Percentiles rank a stretch among this genome's conserved stretches.
phyloP scores from a whole-genome alignment of 768 basidiomycete species.

The Auricularia sp. region DNA sequence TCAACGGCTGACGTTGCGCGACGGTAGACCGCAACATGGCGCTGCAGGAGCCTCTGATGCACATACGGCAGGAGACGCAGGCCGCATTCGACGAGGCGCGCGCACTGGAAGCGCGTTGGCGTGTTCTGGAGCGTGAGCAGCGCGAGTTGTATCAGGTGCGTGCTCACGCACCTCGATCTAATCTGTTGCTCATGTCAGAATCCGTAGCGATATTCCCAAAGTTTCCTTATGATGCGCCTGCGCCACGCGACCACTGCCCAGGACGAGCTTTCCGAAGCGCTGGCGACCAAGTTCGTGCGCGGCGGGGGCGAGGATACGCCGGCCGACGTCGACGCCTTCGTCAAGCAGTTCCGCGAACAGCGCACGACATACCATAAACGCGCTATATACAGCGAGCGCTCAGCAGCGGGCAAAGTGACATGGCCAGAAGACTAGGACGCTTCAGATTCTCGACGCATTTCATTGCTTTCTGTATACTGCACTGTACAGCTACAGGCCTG shows the following conservation, averaged over 20 bases:
- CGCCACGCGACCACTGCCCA: slow-evolving; percentile 83
- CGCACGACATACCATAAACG: slow-evolving; percentile 91
- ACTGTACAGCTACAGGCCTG: neutral
- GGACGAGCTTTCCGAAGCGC: slow-evolving; percentile 78
- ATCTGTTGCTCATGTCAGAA: neutral
- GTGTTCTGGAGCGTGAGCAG: slow-evolving; percentile 81
- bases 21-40: slow-evolving; percentile 60
- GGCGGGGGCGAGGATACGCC: slow-evolving; percentile 10
- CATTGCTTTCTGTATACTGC: neutral
- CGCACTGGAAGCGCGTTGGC: slow-evolving; percentile 71
- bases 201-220: slow-evolving; percentile 66
- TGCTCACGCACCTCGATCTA: slow-evolving; percentile 5
- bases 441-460: too few relatives aligned
- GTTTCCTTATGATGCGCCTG: slow-evolving; percentile 81
- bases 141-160: slow-evolving; percentile 77
- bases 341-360: slow-evolving; percentile 77
- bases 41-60: slow-evolving; percentile 66
- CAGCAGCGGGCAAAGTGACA: slow-evolving; percentile 73
- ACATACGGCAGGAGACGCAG: slow-evolving; percentile 71
- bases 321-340: slow-evolving; percentile 71
- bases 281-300: slow-evolving; percentile 72
- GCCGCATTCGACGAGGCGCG: slow-evolving; percentile 85
- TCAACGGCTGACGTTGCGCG: slow-evolving; percentile 4
- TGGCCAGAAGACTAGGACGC: slow-evolving; percentile 52
- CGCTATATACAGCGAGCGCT: slow-evolving; percentile 80